A percentile compares a stretch with the other conserved stretches of the same genome.
Evolutionary conservation across 2,329 filamentous ascomycete species (phyloP).

Genomic region (Cercospora berteroae): DNA sequence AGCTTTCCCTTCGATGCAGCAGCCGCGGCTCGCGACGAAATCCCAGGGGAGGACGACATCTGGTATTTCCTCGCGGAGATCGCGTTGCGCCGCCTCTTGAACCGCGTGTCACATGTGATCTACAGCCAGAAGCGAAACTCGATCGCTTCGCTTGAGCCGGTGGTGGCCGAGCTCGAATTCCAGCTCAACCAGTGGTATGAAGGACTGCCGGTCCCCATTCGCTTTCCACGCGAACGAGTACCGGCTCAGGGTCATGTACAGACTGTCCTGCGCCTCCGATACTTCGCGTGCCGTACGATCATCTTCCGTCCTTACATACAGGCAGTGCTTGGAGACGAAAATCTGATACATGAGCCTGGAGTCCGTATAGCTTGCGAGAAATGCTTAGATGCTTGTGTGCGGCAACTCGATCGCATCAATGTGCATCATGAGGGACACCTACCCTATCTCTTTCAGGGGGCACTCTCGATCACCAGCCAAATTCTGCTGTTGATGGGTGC

Average conservation of each 20-base stretch:
- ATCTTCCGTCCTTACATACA: constrained; percentile 83
- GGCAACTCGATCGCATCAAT: constrained; percentile 74
- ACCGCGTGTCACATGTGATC: constrained; percentile 35
- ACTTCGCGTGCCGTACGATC: constrained; percentile 82
- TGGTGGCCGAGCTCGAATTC: constrained; percentile 77
- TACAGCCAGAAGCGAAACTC: constrained; percentile 56
- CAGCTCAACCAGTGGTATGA: constrained; percentile 85
- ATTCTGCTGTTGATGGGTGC: constrained; percentile 80
- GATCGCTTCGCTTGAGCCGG: constrained; percentile 70
- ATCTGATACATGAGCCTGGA: constrained; percentile 65
- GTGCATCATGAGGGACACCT: constrained; percentile 81
- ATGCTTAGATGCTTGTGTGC: constrained; percentile 75
- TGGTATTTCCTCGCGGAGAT: constrained; percentile 88
- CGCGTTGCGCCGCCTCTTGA: constrained; percentile 68
- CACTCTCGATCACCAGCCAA: constrained; percentile 78
- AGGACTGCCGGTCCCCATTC: constrained; percentile 68
- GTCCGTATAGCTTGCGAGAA: constrained; percentile 78
- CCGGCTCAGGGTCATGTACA: constrained; percentile 71
- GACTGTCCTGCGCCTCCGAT: constrained; percentile 73
- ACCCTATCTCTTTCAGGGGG: constrained; percentile 82
- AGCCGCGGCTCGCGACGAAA: constrained; percentile 44
- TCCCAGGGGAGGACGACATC: constrained; percentile 66
- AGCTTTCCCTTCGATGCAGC: constrained; percentile 70
- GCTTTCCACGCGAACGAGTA: constrained; percentile 70
- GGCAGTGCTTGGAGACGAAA: constrained; percentile 75